Evolutionary conservation across 345 rosid species (phyloP), one percentile per base, ranked within the genome.

Genomic region (Pistacia integerrima): DNA sequence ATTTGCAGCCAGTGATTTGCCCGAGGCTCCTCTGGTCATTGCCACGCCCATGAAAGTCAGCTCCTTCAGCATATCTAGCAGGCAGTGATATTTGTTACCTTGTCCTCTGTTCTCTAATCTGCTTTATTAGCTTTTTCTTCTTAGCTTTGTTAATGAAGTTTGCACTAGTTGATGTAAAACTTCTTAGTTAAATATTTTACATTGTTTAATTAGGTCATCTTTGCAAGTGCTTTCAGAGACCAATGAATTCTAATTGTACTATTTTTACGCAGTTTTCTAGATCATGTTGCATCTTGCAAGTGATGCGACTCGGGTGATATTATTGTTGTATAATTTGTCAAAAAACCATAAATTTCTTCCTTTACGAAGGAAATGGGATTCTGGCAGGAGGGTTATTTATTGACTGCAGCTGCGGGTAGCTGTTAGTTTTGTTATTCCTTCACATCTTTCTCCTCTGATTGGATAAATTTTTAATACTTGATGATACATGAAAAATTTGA

Each of bases 31-130:
- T 55, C 84, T 94, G 78, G 99, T 96, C 78, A 92, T 96, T 78
- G 99, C 99, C 17, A 96, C 98, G 18, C 92, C 94, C 51, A 76
- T 91, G 87, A 96, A 92, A 88, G 98, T 96, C 80, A 96, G 99
- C 85, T 96, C 98, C 58, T 96, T 96, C 87, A 93, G 94, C 90
- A 90, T 96, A 78, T 94, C 97, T 68, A 94, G 87, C 90, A 88
- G 80, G 82, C 91, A 90, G 67, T 92, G 87, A 88, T 67, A 67
- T 8, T 70, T 67, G 20, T 10, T 62, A 44, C 17, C 28, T 14
- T 57, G 48, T 74, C n/a, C 35, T 52, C 64, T 13, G 44, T 14
- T 62, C 72, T 36, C 28, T 38, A n/a, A 33, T 8, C 69, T 69
- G 59, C 71, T 64, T 30, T 30, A 30, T 30, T 30, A 30, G 33